Percentiles rank a stretch among this genome's conserved stretches.
These are phyloP conservation scores for Aspergillus caelatus DNA, from an alignment of 2,329 filamentous ascomycete species.

Conservation along the genomic window DNA sequence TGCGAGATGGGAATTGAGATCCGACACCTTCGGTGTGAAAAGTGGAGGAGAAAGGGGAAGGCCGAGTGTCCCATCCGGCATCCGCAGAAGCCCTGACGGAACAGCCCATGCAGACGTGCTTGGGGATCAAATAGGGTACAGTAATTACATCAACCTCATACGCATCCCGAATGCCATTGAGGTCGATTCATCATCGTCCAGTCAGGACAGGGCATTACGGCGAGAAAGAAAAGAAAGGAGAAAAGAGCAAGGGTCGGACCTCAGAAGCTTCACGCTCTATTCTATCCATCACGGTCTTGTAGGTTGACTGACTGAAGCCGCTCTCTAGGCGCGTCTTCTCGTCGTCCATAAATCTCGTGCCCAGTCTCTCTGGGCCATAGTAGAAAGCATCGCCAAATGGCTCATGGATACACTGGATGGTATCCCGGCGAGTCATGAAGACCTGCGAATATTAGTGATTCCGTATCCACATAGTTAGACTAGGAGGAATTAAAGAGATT, in stretches of 20 bases:
- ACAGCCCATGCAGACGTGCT: neutral
- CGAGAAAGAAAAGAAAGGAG: slow-evolving; percentile 17
- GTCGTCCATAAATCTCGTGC: slow-evolving; percentile 76
- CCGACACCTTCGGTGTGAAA: slow-evolving; percentile 4
- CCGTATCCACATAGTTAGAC: neutral
- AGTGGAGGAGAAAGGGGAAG: neutral
- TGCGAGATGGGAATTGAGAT: slow-evolving; percentile 13
- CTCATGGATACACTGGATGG: slow-evolving; percentile 84
- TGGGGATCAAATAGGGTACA: neutral
- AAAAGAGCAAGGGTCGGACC: slow-evolving; percentile 56
- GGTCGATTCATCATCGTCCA: neutral
- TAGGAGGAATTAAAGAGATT: neutral
- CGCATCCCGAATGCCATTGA: neutral
- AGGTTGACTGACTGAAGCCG: slow-evolving; percentile 50
- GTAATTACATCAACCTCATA: neutral
- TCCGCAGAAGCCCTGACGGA: neutral
- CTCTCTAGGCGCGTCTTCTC: slow-evolving; percentile 49
- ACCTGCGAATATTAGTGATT: slow-evolving; percentile 59
- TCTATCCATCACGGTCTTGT: slow-evolving; percentile 70
- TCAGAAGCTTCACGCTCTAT: slow-evolving; percentile 73
- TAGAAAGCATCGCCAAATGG: slow-evolving; percentile 97
- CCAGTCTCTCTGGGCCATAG: slow-evolving; percentile 87
- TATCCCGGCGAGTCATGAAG: slow-evolving; percentile 91
- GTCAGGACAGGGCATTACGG: neutral
- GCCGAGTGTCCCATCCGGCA: neutral